Base-by-base conservation (phyloP, 2,329 filamentous ascomycete genomes). In the Tetracladium maxilliforme region DNA sequence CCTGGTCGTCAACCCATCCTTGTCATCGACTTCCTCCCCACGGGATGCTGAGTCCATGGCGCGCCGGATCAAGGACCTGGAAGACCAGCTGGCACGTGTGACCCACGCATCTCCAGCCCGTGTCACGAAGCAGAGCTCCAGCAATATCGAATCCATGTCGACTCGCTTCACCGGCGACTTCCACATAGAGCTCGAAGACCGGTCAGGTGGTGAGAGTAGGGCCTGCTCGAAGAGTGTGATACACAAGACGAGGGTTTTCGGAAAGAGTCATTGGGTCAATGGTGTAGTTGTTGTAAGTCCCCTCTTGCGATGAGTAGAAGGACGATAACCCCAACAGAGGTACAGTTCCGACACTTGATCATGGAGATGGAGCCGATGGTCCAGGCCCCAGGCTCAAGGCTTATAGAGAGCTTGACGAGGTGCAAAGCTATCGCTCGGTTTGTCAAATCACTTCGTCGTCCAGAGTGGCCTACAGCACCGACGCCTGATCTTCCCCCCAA, bases 231-330 rank as follows among this genome's bases (percentile, higher is more conserved):
- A 55, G 6, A 53, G 52, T n/a, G 43, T 65, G 7, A 50, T 55
- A 12, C 61, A 68, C 32, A 74, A 73, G 36, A 60, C 57, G 0
- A 53, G 66, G 0, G 38, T 70, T 2, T 65, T 70, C 35, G 68
- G 67, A 1, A 58, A 58, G 36, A 68, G 61, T 16, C 63, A 70
- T 35, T 70, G 63, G 57, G 52, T 67, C n/a, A 64, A 60, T 30
- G 51, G 49, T 3, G 40, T 62, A 8, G 35, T 47, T 1, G 33
- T 64, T 22, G 62, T 68, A 36, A 40, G 54, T 31, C 16, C n/a
- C 11, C 23, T 44, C 37, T 25, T 33, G 29, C 19, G 35, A 34
- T 24, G 29, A 38, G 6, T 34, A 36, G n/a, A 25, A 27, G 11
- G 17, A 22, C 16, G 35, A 43, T 24, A 27, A 23, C 5, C 5